Evolutionary conservation across 2,329 filamentous ascomycete genomes (phyloP).

Genomic region (Fusarium agapanthi): DNA sequence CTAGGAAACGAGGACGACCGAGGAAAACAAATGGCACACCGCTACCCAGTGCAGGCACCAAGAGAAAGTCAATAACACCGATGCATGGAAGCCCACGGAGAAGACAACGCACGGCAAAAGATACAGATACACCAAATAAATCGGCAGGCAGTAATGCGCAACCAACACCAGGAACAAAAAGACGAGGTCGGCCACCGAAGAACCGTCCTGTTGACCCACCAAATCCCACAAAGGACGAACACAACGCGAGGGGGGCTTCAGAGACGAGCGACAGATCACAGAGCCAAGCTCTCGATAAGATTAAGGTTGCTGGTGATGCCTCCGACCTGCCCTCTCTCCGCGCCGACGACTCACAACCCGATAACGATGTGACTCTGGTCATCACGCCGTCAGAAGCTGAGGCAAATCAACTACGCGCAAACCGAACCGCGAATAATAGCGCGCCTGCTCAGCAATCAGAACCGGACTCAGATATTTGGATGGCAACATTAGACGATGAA

Average conservation of each 20-base stretch:
- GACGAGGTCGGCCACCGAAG: conserved; percentile 45
- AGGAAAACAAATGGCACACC: conserved; percentile 63
- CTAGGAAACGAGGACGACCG: conserved; percentile 56
- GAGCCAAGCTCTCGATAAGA: conserved; percentile 41
- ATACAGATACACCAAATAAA: conserved; percentile 41
- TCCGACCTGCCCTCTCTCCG: conserved; percentile 27
- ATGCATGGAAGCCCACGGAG: conserved; percentile 48
- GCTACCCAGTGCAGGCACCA: conserved; percentile 52
- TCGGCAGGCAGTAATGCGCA: conserved; percentile 33
- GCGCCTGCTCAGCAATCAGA: conserved; percentile 44
- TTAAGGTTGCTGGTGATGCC: conserved; percentile 35
- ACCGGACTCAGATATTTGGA: conserved; percentile 55
- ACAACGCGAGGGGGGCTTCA: conserved; percentile 20
- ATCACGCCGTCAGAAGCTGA: conserved; percentile 37
- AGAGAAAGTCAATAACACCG: conserved; percentile 58
- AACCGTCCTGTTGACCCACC: conserved; percentile 39
- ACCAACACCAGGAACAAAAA: conserved; percentile 46
- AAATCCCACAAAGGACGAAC: conserved; percentile 37
- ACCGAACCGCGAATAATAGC: conserved; percentile 4
- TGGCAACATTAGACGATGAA: conserved; percentile 52
- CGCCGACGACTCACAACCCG: conserved; percentile 41
- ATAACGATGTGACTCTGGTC: conserved; percentile 42
- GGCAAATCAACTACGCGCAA: conserved; percentile 9
- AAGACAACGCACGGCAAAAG: conserved; percentile 46
- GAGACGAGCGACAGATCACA: conserved; percentile 26